A percentile compares a stretch with the other conserved stretches of the same genome.
These are phyloP conservation scores for Lithospermum erythrorhizon DNA, from an alignment of 257 asterid genomes.

Conservation along the genomic window DNA sequence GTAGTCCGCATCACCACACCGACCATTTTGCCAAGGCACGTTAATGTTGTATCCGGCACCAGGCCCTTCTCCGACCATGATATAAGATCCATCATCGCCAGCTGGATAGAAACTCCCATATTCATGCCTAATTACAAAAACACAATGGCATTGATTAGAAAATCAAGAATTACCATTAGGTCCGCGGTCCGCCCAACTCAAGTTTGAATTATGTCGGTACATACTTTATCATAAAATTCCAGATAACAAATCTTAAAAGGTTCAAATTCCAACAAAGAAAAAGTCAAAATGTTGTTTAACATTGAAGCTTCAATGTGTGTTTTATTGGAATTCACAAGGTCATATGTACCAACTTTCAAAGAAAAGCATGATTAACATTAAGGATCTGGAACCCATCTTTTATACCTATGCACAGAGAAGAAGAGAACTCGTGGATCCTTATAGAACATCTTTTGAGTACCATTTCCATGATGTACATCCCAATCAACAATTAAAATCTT, in stretches of 20 bases:
- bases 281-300: too few species aligned
- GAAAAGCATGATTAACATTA: neutral
- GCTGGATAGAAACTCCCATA: constrained; percentile 68
- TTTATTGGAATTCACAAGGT: neutral
- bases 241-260: neutral
- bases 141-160: constrained; percentile 8
- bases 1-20: constrained; percentile 93
- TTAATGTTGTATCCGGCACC: constrained; percentile 88
- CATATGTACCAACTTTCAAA: neutral
- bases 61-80: constrained; percentile 77
- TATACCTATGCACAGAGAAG: constrained; percentile 96
- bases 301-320: neutral
- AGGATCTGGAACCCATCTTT: neutral
- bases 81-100: constrained; percentile 64
- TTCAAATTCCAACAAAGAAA: too few species aligned
- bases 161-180: neutral
- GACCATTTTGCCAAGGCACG: constrained; percentile 82
- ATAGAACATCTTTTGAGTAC: constrained; percentile 88
- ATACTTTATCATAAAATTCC: neutral
- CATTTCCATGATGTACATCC: constrained; percentile 99
- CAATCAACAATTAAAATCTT: constrained; percentile 89
- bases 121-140: constrained; percentile 46
- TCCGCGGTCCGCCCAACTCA: too few species aligned
- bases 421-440: constrained; percentile 78
- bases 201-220: neutral